Conservation (phyloP, 768 basidiomycete species). For the Mrakia frigida region DNA sequence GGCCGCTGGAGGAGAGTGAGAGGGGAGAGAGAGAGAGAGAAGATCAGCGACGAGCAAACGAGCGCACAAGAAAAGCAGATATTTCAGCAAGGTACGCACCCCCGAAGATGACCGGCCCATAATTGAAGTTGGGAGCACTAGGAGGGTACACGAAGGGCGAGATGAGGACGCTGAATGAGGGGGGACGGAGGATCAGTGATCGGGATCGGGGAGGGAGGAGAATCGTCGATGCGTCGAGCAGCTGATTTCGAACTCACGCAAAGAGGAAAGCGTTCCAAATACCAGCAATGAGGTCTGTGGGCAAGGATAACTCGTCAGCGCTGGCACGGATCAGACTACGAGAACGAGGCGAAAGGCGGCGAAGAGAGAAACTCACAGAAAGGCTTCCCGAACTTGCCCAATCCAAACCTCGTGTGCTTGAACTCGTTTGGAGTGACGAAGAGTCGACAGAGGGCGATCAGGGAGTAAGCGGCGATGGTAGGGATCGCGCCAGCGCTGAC, state of each 20-base stretch:
- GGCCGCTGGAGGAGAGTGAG: conserved; percentile 46
- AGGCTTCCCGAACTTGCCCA: conserved; percentile 61
- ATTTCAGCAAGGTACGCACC: neutral
- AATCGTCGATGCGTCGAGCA: neutral
- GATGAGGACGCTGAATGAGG: conserved; percentile 40
- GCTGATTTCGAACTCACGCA: conserved; percentile 51
- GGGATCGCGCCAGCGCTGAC: conserved; percentile 76
- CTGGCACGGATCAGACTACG: too few relatives aligned
- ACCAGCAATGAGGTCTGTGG: conserved; percentile 50
- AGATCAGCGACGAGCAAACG: neutral
- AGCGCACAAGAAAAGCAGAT: too few relatives aligned
- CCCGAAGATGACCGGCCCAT: conserved; percentile 74
- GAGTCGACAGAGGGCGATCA: conserved; percentile 60
- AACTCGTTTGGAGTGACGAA: conserved; percentile 74
- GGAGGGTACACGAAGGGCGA: conserved; percentile 88
- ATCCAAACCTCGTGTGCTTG: conserved; percentile 63
- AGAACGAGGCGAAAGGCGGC: too few relatives aligned
- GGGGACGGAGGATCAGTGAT: too few relatives aligned
- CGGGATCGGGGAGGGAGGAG: neutral
- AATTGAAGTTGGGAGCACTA: conserved; percentile 71
- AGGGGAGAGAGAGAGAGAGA: neutral
- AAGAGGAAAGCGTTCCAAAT: conserved; percentile 72
- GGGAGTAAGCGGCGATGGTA: conserved; percentile 79
- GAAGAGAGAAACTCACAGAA: conserved; percentile 42
- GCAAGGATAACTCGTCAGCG: too few relatives aligned